Conservation (phyloP, 495 filamentous ascomycete species). For the Delitschia confertaspora region DNA sequence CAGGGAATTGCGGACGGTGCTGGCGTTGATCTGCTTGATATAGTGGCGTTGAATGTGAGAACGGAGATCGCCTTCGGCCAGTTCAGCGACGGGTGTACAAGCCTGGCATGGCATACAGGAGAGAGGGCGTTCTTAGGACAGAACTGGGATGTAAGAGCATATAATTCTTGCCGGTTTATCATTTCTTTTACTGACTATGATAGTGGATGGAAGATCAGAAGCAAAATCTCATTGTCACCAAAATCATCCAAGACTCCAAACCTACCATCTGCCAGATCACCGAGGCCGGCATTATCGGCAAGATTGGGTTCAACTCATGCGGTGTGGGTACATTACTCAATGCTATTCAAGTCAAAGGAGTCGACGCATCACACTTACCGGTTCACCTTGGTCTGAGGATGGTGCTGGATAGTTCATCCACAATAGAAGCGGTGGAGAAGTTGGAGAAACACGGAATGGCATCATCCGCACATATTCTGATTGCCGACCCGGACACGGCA, state of each 20-base stretch:
- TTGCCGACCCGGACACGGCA: constrained; percentile 47
- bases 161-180: background rate
- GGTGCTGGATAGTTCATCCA: constrained; percentile 45
- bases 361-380: constrained; percentile 47
- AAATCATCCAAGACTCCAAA: constrained; percentile 42
- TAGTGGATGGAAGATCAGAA: constrained; percentile 26
- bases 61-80: constrained; percentile 59
- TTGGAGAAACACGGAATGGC: constrained; percentile 49
- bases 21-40: constrained; percentile 43
- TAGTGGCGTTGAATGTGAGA: constrained; percentile 57
- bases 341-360: constrained; percentile 52
- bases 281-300: constrained; percentile 63
- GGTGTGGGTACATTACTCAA: constrained; percentile 62
- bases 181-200: background rate
- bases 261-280: constrained; percentile 46
- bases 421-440: constrained; percentile 42
- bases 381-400: constrained; percentile 55
- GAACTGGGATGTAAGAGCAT: constrained; percentile 51
- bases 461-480: constrained; percentile 52
- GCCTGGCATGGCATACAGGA: constrained; percentile 45
- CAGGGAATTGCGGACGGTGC: constrained; percentile 54
- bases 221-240: constrained; percentile 47
- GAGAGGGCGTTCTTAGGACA: constrained; percentile 45
- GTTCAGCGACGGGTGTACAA: constrained; percentile 58
- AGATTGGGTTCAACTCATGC: constrained; percentile 56